These are phyloP conservation scores for Haematococcus lacustris DNA, from an alignment of 139 green algal genomes.

Conservation along the genomic window DNA sequence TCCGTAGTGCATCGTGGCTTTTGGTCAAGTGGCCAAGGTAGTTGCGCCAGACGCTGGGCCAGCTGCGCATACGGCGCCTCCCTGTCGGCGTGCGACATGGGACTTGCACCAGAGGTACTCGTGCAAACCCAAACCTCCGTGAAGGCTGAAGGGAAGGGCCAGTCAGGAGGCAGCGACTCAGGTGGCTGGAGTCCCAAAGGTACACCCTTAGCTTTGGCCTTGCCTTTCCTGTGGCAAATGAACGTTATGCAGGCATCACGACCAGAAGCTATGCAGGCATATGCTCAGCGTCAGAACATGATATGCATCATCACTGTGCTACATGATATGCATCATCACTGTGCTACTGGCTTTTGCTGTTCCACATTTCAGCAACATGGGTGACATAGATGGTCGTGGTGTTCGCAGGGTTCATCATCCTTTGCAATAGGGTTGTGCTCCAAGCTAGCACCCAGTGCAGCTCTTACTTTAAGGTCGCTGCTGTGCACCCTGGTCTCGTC, in stretches of 20 bases:
- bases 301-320: neutral
- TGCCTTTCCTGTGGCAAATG: neutral
- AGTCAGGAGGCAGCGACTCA: neutral
- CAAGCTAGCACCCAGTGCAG: too few species aligned
- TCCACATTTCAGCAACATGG: too few species aligned
- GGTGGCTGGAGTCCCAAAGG: neutral
- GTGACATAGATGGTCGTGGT: too few species aligned
- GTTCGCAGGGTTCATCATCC: too few species aligned
- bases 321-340: neutral
- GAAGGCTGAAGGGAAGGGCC: neutral
- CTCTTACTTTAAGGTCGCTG: too few species aligned
- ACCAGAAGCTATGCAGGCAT: too few species aligned
- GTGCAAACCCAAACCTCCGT: constrained; percentile 53
- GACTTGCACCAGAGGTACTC: constrained; percentile 53
- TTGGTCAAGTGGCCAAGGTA: constrained; percentile 31
- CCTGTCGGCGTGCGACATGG: constrained; percentile 47
- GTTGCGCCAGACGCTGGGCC: constrained; percentile 18
- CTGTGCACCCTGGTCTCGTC: too few species aligned
- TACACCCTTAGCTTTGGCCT: too few species aligned
- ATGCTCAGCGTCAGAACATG: neutral
- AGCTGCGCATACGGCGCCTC: constrained; percentile 43
- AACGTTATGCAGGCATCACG: too few species aligned
- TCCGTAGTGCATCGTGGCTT: constrained; percentile 16
- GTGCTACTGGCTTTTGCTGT: neutral
- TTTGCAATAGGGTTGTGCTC: too few species aligned